These are phyloP conservation scores for Gracilaria gracilis DNA, from an alignment of 23 red algal species.

Conservation along the genomic window DNA sequence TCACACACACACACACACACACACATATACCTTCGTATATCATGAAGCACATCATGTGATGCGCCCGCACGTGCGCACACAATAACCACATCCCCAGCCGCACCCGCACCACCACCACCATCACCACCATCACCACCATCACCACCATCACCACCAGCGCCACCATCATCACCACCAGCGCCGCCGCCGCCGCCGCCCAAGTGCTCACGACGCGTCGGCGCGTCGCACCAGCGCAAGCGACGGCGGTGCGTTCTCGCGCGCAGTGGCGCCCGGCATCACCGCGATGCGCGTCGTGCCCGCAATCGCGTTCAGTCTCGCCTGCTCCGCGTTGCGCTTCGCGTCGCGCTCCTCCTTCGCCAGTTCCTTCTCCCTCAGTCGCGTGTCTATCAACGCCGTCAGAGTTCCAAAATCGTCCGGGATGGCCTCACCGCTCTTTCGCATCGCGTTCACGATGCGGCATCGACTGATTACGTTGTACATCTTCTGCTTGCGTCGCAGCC, in stretches of 20 bases:
- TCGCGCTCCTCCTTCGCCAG: slow-evolving; percentile 31
- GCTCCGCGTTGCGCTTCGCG: slow-evolving; percentile 27
- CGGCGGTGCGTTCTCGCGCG: background rate
- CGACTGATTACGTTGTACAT: slow-evolving; percentile 76
- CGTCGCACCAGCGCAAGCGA: slow-evolving; percentile 18
- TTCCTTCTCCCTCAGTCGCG: slow-evolving; percentile 57
- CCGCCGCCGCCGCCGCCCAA: too few species aligned
- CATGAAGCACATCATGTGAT: too few species aligned
- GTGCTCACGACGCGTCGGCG: background rate
- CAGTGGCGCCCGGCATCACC: background rate
- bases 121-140: too few species aligned
- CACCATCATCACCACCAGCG: too few species aligned
- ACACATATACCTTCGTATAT: too few species aligned
- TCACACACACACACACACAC: too few species aligned
- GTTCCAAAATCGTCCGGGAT: slow-evolving; percentile 46
- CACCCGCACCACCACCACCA: too few species aligned
- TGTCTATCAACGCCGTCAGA: slow-evolving; percentile 57
- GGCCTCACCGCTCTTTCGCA: slow-evolving; percentile 48
- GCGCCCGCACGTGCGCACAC: too few species aligned
- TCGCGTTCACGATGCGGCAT: slow-evolving; percentile 66
- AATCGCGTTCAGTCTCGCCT: slow-evolving; percentile 7
- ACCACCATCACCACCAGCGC: too few species aligned
- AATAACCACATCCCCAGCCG: too few species aligned
- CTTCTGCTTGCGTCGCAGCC: slow-evolving; percentile 63
- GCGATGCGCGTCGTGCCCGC: slow-evolving; percentile 25